phyloP scores from a whole-genome alignment of 306 rosid species.

The Mucuna pruriens region DNA sequence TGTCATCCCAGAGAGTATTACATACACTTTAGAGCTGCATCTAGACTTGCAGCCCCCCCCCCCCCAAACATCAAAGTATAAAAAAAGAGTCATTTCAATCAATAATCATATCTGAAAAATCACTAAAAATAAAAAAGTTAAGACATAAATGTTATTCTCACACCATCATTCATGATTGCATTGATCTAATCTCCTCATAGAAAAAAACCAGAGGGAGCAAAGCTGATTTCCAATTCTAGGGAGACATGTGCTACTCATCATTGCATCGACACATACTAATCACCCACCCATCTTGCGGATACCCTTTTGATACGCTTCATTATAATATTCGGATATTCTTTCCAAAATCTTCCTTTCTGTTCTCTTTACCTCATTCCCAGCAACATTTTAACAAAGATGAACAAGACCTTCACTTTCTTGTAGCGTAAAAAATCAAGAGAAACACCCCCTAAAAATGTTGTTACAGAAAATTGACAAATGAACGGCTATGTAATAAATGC shows the following conservation, averaged over 20 bases:
- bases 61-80: background rate
- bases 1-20: background rate
- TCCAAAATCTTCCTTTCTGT: slow-evolving; percentile 18
- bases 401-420: slow-evolving; percentile 3
- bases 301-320: slow-evolving; percentile 8
- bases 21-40: background rate
- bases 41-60: slow-evolving; percentile 4
- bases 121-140: background rate
- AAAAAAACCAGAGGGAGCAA: slow-evolving; percentile 18
- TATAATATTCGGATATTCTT: slow-evolving; percentile 10
- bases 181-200: slow-evolving; percentile 27
- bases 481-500: background rate
- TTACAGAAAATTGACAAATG: slow-evolving; percentile 3
- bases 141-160: slow-evolving; percentile 6
- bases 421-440: background rate
- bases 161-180: slow-evolving; percentile 30
- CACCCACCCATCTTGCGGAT: background rate
- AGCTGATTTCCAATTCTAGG: background rate
- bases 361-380: slow-evolving; percentile 6
- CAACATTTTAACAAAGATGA: slow-evolving; percentile 27
- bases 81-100: slow-evolving; percentile 1
- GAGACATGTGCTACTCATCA: slow-evolving; percentile 31
- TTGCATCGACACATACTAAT: slow-evolving; percentile 9
- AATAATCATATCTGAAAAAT: background rate
- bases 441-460: background rate